These are phyloP conservation scores for Gossypium anomalum DNA, from an alignment of 345 rosid species.

Conservation along the genomic window DNA sequence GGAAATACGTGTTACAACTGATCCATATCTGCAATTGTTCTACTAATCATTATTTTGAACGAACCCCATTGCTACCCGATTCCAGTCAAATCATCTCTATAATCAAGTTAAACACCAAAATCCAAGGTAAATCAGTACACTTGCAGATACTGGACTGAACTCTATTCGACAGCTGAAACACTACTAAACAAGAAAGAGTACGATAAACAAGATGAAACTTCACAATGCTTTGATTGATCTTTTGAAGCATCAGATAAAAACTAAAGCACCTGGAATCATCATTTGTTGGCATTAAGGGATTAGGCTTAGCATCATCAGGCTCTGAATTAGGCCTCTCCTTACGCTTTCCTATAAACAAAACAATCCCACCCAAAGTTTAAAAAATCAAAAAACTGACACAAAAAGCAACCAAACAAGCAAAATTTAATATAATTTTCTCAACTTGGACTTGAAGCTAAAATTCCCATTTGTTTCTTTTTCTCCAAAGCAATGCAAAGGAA, in stretches of 20 bases:
- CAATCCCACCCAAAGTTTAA: background rate
- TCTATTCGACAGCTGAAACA: background rate
- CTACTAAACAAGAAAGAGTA: background rate
- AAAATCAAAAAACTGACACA: background rate
- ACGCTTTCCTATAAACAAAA: constrained; percentile 56
- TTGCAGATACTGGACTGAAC: background rate
- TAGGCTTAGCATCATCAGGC: constrained; percentile 37
- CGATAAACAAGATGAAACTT: background rate
- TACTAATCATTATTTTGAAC: background rate
- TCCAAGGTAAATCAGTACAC: background rate
- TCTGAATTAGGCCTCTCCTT: constrained; percentile 60
- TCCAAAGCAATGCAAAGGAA: background rate
- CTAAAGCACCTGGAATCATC: constrained; percentile 65
- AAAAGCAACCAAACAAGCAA: background rate
- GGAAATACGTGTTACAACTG: background rate
- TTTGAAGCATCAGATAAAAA: constrained; percentile 10
- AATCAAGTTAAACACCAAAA: background rate
- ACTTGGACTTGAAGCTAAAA: background rate
- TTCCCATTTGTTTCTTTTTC: background rate
- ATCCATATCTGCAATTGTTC: background rate
- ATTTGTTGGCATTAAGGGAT: constrained; percentile 55
- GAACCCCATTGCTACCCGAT: background rate
- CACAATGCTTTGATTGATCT: background rate
- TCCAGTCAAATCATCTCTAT: background rate
- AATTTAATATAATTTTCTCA: background rate